phyloP scores from a whole-genome alignment of 1,139 yeast species.

The Pichia norvegensis region DNA sequence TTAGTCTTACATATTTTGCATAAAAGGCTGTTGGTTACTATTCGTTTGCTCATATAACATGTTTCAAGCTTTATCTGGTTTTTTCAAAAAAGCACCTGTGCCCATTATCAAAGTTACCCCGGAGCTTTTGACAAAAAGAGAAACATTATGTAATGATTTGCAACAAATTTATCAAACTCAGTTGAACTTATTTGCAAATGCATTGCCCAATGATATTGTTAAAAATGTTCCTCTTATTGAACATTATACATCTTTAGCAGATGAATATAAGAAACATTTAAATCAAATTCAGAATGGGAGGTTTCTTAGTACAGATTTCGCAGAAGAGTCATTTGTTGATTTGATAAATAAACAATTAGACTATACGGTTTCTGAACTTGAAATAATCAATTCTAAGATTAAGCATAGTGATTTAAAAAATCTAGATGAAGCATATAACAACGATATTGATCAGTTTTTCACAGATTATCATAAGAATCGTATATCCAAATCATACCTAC shows the following conservation, averaged over 20 bases:
- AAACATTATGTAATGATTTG: constrained; percentile 6
- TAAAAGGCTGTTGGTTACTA: neutral
- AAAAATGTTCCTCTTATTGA: constrained; percentile 5
- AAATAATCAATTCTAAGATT: constrained; percentile 15
- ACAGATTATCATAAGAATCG: constrained; percentile 20
- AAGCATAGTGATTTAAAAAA: constrained; percentile 16
- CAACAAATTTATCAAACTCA: constrained; percentile 12
- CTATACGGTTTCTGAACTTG: constrained; percentile 19
- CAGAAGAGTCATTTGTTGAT: constrained; percentile 9
- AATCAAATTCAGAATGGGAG: constrained; percentile 1
- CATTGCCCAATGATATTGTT: neutral
- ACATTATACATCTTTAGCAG: constrained; percentile 4
- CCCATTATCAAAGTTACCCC: constrained; percentile 11
- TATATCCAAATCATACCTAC: constrained; percentile 20
- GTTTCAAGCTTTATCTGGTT: constrained; percentile 10
- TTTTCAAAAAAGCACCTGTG: constrained; percentile 8
- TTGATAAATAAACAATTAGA: constrained; percentile 11
- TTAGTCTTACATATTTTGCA: neutral
- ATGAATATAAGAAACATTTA: constrained; percentile 6
- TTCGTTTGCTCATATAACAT: constrained; percentile 1
- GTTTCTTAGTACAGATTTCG: neutral
- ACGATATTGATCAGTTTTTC: constrained; percentile 18
- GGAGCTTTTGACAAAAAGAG: constrained; percentile 11
- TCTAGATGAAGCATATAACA: constrained; percentile 17
- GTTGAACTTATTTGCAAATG: constrained; percentile 6